Conservation (phyloP, 208 protist species). For the Balamuthia mandrillaris region DNA sequence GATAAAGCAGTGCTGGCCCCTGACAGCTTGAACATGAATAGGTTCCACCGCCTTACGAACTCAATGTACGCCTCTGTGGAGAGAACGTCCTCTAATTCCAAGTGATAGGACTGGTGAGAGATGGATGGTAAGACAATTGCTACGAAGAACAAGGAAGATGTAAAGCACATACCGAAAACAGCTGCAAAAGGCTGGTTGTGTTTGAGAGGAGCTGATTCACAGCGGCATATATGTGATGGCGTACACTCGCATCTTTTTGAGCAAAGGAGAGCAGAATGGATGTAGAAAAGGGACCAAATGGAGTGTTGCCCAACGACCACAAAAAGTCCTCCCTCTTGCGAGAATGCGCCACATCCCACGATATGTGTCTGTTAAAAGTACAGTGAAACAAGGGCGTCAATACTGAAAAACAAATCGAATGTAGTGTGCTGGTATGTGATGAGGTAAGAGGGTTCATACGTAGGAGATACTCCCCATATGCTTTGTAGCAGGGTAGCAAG, state of each 20-base stretch:
- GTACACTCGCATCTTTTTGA: neutral
- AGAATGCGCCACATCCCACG: neutral
- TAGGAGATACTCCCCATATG: neutral
- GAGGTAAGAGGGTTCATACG: neutral
- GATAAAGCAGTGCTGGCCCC: no score
- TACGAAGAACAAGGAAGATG: neutral
- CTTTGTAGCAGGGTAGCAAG: neutral
- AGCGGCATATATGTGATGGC: neutral
- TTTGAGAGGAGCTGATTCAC: neutral
- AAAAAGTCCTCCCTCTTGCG: neutral
- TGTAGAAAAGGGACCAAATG: neutral
- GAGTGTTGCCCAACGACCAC: neutral
- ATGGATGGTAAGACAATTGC: no score
- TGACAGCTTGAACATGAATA: neutral
- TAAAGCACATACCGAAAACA: neutral
- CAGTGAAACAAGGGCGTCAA: neutral
- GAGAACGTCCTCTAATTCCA: neutral
- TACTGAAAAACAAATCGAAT: neutral
- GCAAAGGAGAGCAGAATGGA: neutral
- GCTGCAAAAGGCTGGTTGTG: neutral
- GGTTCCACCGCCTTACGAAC: neutral
- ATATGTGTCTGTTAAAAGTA: neutral
- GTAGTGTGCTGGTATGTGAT: neutral
- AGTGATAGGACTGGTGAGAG: neutral
- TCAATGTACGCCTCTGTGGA: neutral